Conservation (phyloP, 2,329 filamentous ascomycete species). For the Aspergillus amoenus region DNA sequence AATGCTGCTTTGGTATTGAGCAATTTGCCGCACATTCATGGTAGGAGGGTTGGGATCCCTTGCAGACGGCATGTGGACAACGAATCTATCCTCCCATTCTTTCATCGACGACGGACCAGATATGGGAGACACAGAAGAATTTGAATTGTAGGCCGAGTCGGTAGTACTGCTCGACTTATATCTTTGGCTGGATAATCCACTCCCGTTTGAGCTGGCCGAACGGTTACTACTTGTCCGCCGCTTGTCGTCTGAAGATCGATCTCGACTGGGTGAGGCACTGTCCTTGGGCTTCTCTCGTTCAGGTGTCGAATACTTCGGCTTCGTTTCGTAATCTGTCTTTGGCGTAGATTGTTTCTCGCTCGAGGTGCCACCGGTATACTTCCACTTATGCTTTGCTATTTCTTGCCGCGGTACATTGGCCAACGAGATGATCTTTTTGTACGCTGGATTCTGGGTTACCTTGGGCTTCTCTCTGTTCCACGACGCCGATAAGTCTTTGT, state of each 20-base stretch:
- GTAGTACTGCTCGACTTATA: conserved; percentile 21
- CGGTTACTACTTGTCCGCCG: conserved; percentile 37
- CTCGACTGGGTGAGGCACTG: conserved; percentile 16
- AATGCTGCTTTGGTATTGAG: conserved; percentile 40
- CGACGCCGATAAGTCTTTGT: conserved; percentile 23
- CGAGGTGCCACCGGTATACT: conserved; percentile 9
- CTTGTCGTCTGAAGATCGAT: conserved; percentile 21
- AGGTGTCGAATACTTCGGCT: conserved; percentile 37
- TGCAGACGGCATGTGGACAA: conserved; percentile 45
- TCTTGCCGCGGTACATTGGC: conserved; percentile 23
- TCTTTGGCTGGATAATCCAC: conserved; percentile 21
- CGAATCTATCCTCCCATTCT: conserved; percentile 43
- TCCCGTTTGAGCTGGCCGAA: conserved; percentile 33
- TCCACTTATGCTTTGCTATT: conserved; percentile 21
- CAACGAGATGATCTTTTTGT: conserved; percentile 22
- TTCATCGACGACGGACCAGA: conserved; percentile 32
- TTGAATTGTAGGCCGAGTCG: conserved; percentile 28
- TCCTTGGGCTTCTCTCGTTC: conserved; percentile 23
- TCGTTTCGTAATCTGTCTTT: conserved; percentile 38
- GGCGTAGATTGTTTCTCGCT: conserved; percentile 12
- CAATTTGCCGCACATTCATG: conserved; percentile 41
- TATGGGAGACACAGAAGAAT: conserved; percentile 30
- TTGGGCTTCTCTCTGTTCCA: conserved; percentile 24
- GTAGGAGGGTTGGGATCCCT: conserved; percentile 42
- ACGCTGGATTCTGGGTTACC: conserved; percentile 18